Evolutionary conservation across 1,139 yeast genomes (phyloP), one percentile per base, ranked within the genome.

Genomic region (Hyphopichia khmerensis): DNA sequence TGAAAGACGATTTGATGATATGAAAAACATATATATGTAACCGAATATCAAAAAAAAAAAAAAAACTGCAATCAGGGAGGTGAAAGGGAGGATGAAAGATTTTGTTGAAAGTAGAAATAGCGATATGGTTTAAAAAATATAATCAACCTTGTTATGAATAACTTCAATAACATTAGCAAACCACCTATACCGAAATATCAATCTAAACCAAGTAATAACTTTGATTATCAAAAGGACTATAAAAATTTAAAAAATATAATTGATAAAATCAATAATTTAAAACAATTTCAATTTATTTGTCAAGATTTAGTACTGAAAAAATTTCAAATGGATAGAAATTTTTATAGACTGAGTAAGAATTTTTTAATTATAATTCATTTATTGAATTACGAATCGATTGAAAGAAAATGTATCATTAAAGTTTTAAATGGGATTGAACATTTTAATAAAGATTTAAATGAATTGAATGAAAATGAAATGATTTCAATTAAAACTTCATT

Each of bases 341-440:
- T 34, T 32, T 42, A 42, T 23, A 35, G 29, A 33, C 33, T 40
- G 21, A 30, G 41, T n/a, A 44, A 40, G 34, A 35, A 31, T 23
- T 44, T 42, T 33, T 26, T 44, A 32, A 15, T 42, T 5, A 44
- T 44, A 3, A 40, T 38, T 9, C 33, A 42, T n/a, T 38, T 44
- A n/a, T 29, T 44, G 10, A 37, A 40, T 23, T 33, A 42, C 6
- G 29, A 21, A 23, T 35, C 41, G 2, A 35, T 31, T 3, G 41
- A 32, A 6, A 24, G 45, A 23, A 18, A 16, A 10, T n/a, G n/a
- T n/a, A 23, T 43, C 8, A 40, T 44, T 17, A 10, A 19, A 11
- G 30, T 24, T 10, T 34, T 40, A 36, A 27, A n/a, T 18, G 26
- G 24, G n/a, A 32, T 42, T 10, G 23, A 35, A 8, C 4, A 18